Evolutionary conservation across 805 yeast genomes (phyloP).

Genomic region (Hanseniaspora lindneri): DNA sequence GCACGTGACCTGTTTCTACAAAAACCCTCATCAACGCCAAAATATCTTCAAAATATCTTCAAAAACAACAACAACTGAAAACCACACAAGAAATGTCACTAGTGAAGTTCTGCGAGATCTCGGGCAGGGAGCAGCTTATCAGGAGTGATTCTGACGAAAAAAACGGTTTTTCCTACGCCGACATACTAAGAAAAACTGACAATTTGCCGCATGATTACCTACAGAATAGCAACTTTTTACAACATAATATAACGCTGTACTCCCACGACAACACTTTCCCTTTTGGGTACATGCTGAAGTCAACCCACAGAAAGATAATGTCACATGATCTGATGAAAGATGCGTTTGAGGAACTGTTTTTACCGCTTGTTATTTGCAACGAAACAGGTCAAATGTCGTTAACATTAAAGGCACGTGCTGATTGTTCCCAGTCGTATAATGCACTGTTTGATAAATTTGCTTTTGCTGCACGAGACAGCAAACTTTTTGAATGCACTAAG

Average conservation of each 20-base stretch:
- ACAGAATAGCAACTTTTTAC: slow-evolving; percentile 18
- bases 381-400: background rate
- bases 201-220: slow-evolving; percentile 22
- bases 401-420: slow-evolving; percentile 17
- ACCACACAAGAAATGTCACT: slow-evolving; percentile 14
- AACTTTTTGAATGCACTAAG: slow-evolving; percentile 32
- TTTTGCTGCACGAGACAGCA: slow-evolving; percentile 29
- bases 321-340: background rate
- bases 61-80: no score
- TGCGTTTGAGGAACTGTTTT: background rate
- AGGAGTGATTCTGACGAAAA: slow-evolving; percentile 23
- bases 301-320: slow-evolving; percentile 20
- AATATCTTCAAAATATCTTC: no score
- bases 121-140: slow-evolving; percentile 20
- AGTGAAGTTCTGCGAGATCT: slow-evolving; percentile 20
- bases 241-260: slow-evolving; percentile 27
- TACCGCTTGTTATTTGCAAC: background rate
- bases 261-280: slow-evolving; percentile 30
- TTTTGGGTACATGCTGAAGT: slow-evolving; percentile 33
- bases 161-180: slow-evolving; percentile 22
- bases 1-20: no score
- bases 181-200: slow-evolving; percentile 25
- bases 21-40: no score
- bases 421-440: slow-evolving; percentile 19
- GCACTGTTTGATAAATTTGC: slow-evolving; percentile 35